phyloP scores from a whole-genome alignment of 371 early-diverging fungal species.

The Zopfochytrium polystomum region DNA sequence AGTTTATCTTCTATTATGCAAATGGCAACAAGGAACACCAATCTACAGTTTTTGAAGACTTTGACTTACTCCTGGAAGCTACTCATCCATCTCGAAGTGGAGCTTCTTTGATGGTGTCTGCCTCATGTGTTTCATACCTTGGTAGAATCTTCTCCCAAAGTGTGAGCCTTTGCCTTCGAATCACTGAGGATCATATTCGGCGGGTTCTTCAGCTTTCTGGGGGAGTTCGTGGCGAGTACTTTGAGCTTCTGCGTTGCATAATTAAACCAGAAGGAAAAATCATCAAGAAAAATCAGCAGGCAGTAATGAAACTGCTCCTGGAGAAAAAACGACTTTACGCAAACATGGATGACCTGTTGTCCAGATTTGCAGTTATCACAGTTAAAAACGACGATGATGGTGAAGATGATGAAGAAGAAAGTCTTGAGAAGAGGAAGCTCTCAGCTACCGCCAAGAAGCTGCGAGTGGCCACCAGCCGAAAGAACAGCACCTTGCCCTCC shows the following conservation, averaged over 20 bases:
- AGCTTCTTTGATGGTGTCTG: conserved; percentile 4
- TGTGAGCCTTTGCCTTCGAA: conserved; percentile 38
- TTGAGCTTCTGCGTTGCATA: conserved; percentile 40
- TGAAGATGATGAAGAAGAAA: background rate
- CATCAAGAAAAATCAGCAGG: conserved; percentile 48
- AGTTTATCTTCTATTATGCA: conserved; percentile 26
- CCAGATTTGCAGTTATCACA: conserved; percentile 1
- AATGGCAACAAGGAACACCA: conserved; percentile 22
- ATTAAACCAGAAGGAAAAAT: conserved; percentile 50
- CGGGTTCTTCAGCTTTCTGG: conserved; percentile 46
- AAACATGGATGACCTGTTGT: conserved; percentile 29
- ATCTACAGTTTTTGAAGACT: conserved; percentile 25
- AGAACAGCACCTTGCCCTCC: no score
- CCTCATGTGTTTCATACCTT: conserved; percentile 20
- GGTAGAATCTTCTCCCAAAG: conserved; percentile 40
- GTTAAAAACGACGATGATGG: background rate
- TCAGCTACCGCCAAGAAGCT: background rate
- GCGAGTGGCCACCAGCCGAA: no score
- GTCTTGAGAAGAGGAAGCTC: background rate
- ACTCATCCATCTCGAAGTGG: conserved; percentile 22
- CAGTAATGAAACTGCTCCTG: conserved; percentile 45
- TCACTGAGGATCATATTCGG: conserved; percentile 43
- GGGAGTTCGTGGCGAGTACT: conserved; percentile 41
- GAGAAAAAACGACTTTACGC: conserved; percentile 44
- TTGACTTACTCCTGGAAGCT: conserved; percentile 49